These are phyloP conservation scores for Hygrocybe coccinea DNA, from an alignment of 768 basidiomycete species.

Conservation along the genomic window DNA sequence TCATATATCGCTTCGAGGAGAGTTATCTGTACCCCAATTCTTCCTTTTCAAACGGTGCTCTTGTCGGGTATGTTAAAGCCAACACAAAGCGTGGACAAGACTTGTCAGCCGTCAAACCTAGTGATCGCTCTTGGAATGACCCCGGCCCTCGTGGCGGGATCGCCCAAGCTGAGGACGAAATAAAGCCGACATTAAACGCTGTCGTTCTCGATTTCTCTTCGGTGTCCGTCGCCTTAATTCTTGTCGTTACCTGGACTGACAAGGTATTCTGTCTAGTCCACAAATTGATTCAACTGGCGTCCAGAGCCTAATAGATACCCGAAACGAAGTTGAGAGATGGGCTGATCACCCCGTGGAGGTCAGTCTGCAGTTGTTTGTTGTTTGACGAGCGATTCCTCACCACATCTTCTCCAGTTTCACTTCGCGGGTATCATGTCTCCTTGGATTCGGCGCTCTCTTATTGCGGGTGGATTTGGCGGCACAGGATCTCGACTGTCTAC, in stretches of 20 bases:
- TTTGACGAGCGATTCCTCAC: neutral
- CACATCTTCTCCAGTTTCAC: constrained; percentile 61
- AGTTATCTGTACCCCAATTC: constrained; percentile 83
- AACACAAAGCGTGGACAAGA: constrained; percentile 75
- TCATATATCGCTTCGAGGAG: constrained; percentile 92
- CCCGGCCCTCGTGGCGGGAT: constrained; percentile 56
- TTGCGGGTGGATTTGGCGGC: constrained; percentile 93
- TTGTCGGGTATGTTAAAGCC: constrained; percentile 79
- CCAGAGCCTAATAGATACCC: constrained; percentile 86
- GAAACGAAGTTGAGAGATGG: constrained; percentile 85
- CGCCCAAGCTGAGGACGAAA: constrained; percentile 42
- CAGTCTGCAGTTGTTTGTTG: constrained; percentile 16
- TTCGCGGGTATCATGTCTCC: constrained; percentile 89
- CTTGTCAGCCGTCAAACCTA: constrained; percentile 52
- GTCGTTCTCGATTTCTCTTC: constrained; percentile 88
- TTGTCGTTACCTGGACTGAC: neutral
- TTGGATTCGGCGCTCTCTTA: constrained; percentile 85
- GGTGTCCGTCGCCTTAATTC: constrained; percentile 46
- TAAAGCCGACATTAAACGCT: constrained; percentile 69
- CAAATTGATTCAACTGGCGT: constrained; percentile 91
- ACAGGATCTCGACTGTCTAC: constrained; percentile 36
- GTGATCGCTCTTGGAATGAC: constrained; percentile 93
- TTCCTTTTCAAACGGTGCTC: constrained; percentile 57
- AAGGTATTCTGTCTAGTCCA: constrained; percentile 40
- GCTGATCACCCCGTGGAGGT: constrained; percentile 71